Evolutionary conservation across 441 rosid species (phyloP).

Genomic region (Pelargonium citronellum): DNA sequence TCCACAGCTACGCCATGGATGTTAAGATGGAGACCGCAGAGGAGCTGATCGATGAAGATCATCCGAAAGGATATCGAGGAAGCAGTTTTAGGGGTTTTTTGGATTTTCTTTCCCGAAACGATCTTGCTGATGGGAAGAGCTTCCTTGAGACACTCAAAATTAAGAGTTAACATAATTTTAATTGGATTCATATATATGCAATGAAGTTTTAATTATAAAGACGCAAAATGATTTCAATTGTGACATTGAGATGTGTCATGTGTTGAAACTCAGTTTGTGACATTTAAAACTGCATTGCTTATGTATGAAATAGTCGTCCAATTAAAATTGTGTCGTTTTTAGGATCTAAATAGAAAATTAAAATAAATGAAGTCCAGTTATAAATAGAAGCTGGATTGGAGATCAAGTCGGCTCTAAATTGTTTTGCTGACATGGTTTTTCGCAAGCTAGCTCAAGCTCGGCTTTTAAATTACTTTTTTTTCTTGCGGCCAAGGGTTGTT

Average conservation of each 20-base stretch:
- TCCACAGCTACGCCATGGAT: constrained; percentile 56
- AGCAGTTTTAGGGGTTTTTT: constrained; percentile 62
- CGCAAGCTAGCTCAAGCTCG: background rate
- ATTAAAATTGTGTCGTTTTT: no score
- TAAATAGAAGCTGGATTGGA: background rate
- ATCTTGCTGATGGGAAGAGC: constrained; percentile 38
- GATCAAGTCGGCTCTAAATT: background rate
- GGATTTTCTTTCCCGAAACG: constrained; percentile 42
- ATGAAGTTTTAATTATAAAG: no score
- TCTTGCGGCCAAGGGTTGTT: background rate
- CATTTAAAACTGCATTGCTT: no score
- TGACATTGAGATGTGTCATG: no score
- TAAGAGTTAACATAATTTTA: background rate
- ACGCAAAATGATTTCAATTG: no score
- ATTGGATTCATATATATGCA: no score
- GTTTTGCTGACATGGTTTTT: background rate
- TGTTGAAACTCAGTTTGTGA: no score
- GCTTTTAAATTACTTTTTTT: background rate
- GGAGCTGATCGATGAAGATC: constrained; percentile 39
- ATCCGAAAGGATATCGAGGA: constrained; percentile 39
- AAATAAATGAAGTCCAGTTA: background rate
- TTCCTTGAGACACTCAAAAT: constrained; percentile 41
- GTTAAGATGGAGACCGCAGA: constrained; percentile 47
- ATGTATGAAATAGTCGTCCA: no score
- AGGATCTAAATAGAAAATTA: constrained; percentile 11